Evolutionary conservation across 768 basidiomycete genomes (phyloP), one percentile per base, ranked within the genome.

Genomic region (Termitomyces sp.): DNA sequence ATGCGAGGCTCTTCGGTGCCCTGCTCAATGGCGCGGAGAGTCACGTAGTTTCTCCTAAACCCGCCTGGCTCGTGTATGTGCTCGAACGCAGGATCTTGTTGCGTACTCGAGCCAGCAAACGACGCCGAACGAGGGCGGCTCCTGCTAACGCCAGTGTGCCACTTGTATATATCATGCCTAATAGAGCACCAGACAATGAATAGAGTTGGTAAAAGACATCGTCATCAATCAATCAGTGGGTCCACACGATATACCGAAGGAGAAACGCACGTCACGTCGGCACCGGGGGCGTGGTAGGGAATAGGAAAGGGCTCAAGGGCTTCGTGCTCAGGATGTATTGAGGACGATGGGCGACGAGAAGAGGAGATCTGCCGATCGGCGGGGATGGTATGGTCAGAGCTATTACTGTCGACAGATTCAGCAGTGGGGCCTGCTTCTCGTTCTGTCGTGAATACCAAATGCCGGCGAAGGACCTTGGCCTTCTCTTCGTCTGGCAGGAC

Each of bases 1-100:
- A 85, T 84, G 15, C 74, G 81, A 4, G 81, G 87, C 62, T 89
- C 88, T 45, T 83, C 84, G 22, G 73, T 69, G 9, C 86, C 86
- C 61, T 88, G 84, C 63, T 90, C 89, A 52, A 81, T 84, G 3
- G 92, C 88, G 53, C 84, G 85, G 59, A 91, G 73, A 35, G 89
- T 76, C 8, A 98, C 79, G 72, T 93, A 97, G 73, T 96, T 93
- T 57, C 96, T 81, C 66, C 96, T 82, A 75, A 98, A 97, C 1
- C 95, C 96, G 58, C 96, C 96, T 0, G 96, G 96, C 70, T 96
- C 92, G 63, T 94, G 93, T 56, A 98, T 94, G 67, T 96, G 93
- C 68, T 95, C 90, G 59, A 97, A 91, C 2, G 84, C 90, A 20
- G 96, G 92, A 69, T 92, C 84, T 7, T 78, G 78, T 5, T 81